phyloP scores from a whole-genome alignment of 345 rosid species.

The Acer yangbiense region DNA sequence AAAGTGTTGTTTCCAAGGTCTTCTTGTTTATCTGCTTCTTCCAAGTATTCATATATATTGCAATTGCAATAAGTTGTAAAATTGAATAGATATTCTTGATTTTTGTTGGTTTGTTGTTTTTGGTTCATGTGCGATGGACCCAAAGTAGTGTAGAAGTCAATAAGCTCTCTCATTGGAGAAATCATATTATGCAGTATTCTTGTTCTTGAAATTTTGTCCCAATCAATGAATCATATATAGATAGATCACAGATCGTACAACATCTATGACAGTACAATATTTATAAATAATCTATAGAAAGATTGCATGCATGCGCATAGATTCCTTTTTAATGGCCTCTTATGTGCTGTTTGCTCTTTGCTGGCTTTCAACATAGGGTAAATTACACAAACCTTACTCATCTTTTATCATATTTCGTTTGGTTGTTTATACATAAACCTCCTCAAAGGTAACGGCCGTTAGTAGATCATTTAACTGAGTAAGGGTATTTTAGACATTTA shows the following conservation, averaged over 20 bases:
- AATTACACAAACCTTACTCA: too few species aligned
- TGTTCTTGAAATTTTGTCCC: not conserved
- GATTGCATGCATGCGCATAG: not conserved
- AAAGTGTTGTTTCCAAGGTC: constrained; percentile 26
- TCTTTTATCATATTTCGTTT: too few species aligned
- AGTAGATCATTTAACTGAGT: too few species aligned
- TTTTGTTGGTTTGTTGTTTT: not conserved
- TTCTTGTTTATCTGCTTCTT: constrained; percentile 7
- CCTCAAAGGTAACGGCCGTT: too few species aligned
- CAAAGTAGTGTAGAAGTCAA: not conserved
- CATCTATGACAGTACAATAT: not conserved
- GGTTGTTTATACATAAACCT: too few species aligned
- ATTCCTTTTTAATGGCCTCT: not conserved
- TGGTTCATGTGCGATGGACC: not conserved
- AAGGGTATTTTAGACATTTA: too few species aligned
- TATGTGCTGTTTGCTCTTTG: not conserved
- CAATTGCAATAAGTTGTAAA: not conserved
- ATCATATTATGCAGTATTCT: not conserved
- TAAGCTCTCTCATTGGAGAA: not conserved
- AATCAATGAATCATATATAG: too few species aligned
- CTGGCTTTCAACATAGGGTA: not conserved
- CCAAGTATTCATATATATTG: too few species aligned
- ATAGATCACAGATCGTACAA: not conserved
- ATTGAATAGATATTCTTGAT: not conserved
- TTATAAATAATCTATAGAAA: not conserved